A percentile compares a stretch with the other conserved stretches of the same genome.
Conservation (phyloP, 495 filamentous ascomycete genomes). For the Apiosordaria backusii region DNA sequence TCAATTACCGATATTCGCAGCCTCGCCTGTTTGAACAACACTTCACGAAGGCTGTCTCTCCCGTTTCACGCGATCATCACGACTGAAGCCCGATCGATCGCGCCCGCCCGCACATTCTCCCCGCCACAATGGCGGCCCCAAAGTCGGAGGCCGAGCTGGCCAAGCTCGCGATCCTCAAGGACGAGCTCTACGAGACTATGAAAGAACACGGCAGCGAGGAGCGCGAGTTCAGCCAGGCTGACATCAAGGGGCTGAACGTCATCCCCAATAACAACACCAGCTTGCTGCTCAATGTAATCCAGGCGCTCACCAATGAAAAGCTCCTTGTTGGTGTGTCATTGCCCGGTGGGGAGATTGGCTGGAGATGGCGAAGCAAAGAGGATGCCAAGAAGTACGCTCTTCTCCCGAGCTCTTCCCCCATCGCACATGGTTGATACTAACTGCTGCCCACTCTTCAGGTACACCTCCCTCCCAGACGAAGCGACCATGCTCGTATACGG, state of each 20-base stretch:
- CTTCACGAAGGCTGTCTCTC: not conserved
- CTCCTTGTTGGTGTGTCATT: constrained; percentile 58
- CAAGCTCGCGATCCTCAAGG: constrained; percentile 33
- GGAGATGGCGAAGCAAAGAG: constrained; percentile 62
- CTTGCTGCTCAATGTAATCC: constrained; percentile 57
- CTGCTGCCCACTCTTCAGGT: constrained; percentile 41
- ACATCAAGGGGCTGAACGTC: constrained; percentile 58
- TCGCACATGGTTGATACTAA: not conserved
- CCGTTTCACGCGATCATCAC: not conserved
- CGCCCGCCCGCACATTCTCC: not conserved
- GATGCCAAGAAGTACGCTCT: constrained; percentile 65
- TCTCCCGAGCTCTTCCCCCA: not conserved
- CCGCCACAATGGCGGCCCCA: constrained; percentile 20
- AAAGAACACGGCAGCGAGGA: constrained; percentile 40
- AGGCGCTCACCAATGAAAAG: constrained; percentile 62
- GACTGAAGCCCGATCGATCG: not conserved
- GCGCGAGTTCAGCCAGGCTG: constrained; percentile 62
- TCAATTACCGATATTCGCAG: not conserved
- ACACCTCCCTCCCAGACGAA: constrained; percentile 55
- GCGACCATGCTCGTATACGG: constrained; percentile 81
- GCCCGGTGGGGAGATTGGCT: constrained; percentile 57
- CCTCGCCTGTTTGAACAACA: not conserved
- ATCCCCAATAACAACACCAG: constrained; percentile 57
- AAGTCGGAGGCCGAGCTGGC: constrained; percentile 15
- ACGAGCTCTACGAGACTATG: constrained; percentile 33